Conservation (phyloP, 202 grass and related monocot species). For the Zoysia matrella region DNA sequence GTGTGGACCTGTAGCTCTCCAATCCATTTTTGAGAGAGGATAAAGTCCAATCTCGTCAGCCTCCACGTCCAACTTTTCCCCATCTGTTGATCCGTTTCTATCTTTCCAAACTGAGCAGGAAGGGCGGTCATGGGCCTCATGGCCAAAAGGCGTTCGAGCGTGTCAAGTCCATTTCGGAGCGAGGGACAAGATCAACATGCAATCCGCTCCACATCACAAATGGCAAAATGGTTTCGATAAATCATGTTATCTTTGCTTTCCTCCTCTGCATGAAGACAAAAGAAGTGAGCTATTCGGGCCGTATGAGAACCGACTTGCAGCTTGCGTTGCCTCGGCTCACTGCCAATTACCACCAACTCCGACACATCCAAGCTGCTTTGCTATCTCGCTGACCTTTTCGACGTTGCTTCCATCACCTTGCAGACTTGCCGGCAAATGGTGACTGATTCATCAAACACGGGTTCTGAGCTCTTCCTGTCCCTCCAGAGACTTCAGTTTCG, state of each 20-base stretch:
- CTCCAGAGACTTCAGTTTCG: not conserved
- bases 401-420: conserved; percentile 29
- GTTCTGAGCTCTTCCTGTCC: conserved; percentile 3
- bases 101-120: conserved; percentile 1
- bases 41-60: conserved; percentile 16
- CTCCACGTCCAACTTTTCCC: not conserved
- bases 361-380: conserved; percentile 44
- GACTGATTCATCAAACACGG: not conserved
- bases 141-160: not conserved
- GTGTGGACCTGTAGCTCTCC: not conserved
- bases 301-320: not conserved
- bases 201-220: conserved; percentile 12
- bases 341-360: conserved; percentile 33
- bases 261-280: conserved; percentile 9
- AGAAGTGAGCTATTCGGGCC: not conserved
- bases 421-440: not conserved
- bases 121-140: not conserved
- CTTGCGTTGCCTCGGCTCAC: not conserved
- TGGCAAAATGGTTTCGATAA: conserved; percentile 5
- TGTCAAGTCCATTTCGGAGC: conserved; percentile 5
- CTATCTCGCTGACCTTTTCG: conserved; percentile 27
- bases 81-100: not conserved
- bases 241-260: not conserved
- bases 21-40: not conserved
- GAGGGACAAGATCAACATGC: not conserved